Evolutionary conservation across 306 rosid species (phyloP).

Genomic region (Benincasa hispida): DNA sequence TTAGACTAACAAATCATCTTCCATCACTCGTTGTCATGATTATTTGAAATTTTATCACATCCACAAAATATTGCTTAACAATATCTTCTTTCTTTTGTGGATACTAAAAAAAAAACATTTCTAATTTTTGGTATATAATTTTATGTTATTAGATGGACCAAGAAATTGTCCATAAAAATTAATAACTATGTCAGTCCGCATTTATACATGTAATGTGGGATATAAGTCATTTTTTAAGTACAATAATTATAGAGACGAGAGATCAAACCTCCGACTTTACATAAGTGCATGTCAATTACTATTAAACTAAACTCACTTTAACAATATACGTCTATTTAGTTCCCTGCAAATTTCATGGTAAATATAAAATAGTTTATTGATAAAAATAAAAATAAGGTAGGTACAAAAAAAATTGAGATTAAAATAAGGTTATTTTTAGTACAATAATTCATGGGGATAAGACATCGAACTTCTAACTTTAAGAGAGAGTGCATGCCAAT

Average conservation of each 20-base stretch:
- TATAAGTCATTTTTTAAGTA: neutral
- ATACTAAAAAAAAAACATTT: neutral
- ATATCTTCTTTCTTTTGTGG: neutral
- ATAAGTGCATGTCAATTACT: no score
- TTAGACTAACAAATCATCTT: neutral
- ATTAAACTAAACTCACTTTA: no score
- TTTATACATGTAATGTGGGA: neutral
- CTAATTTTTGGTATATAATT: neutral
- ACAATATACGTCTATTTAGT: neutral
- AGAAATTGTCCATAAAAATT: rapidly evolving
- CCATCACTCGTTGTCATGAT: neutral
- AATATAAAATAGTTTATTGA: neutral
- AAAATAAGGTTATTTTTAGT: no score
- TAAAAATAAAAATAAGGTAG: neutral
- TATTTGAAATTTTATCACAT: neutral
- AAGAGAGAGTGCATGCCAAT: no score
- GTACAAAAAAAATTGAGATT: neutral
- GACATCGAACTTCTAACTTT: no score
- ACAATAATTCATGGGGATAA: no score
- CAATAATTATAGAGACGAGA: neutral
- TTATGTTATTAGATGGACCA: neutral
- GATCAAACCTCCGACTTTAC: no score
- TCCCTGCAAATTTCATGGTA: neutral
- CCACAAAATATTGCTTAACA: neutral
- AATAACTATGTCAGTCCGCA: neutral